These are phyloP conservation scores for Nadsonia starkeyi-henricii DNA, from an alignment of 1,139 yeast species.

Conservation along the genomic window DNA sequence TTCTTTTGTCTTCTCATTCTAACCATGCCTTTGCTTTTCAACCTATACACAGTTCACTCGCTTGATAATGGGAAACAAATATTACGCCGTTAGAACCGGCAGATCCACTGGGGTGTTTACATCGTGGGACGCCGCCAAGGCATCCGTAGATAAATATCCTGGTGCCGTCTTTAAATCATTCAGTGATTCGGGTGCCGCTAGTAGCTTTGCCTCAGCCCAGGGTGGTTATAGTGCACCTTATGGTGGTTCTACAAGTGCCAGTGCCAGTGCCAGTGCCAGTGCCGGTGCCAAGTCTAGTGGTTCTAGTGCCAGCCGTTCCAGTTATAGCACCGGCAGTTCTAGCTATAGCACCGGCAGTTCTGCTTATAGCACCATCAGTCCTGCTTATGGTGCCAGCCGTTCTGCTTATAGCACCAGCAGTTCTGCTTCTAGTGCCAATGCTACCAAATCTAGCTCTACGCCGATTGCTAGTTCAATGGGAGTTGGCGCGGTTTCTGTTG, in stretches of 20 bases:
- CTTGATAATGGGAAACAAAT: not conserved
- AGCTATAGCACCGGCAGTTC: too few relatives aligned
- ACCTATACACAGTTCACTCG: too few relatives aligned
- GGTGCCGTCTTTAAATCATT: slow-evolving; percentile 15
- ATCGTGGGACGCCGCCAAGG: not conserved
- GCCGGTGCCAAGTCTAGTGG: not conserved
- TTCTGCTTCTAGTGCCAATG: too few relatives aligned
- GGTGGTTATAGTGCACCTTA: not conserved
- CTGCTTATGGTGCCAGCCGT: too few relatives aligned
- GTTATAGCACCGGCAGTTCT: not conserved
- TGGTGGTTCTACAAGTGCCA: not conserved
- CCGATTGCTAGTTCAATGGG: too few relatives aligned
- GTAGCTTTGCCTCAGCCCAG: slow-evolving; percentile 27
- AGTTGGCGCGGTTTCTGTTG: too few relatives aligned
- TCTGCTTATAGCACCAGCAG: too few relatives aligned
- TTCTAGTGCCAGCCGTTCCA: not conserved
- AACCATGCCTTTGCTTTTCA: too few relatives aligned
- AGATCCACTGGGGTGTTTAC: slow-evolving; percentile 1
- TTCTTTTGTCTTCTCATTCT: too few relatives aligned
- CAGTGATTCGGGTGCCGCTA: slow-evolving; percentile 28
- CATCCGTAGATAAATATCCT: not conserved
- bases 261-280: not conserved
- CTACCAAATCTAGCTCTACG: too few relatives aligned
- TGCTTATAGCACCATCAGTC: too few relatives aligned
- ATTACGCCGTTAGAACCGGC: slow-evolving; percentile 2